phyloP scores from a whole-genome alignment of 2,329 filamentous ascomycete species.

The Diaporthe eres region DNA sequence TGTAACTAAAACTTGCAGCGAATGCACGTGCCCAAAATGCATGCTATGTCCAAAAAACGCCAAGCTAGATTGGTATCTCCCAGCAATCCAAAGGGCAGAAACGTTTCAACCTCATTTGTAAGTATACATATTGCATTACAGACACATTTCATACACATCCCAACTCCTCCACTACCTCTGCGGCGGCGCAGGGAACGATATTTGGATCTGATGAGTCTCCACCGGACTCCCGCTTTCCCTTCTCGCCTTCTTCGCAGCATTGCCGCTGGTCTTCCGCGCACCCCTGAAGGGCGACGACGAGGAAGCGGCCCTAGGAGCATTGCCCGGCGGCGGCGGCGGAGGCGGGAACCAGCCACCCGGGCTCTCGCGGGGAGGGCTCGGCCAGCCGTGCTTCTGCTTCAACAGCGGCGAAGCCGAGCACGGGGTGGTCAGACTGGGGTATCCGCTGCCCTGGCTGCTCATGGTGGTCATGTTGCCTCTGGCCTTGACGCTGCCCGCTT shows the following conservation, averaged over 20 bases:
- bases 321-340: slow-evolving; percentile 41
- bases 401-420: slow-evolving; percentile 30
- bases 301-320: slow-evolving; percentile 1
- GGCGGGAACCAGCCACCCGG: slow-evolving; percentile 38
- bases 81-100: slow-evolving; percentile 1
- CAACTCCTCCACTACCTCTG: neutral
- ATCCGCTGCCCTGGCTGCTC: slow-evolving; percentile 42
- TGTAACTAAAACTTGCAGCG: too few relatives aligned
- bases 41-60: neutral
- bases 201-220: slow-evolving; percentile 54
- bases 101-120: neutral
- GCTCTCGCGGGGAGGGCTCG: slow-evolving; percentile 25
- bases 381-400: slow-evolving; percentile 40
- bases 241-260: slow-evolving; percentile 27
- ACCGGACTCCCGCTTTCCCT: slow-evolving; percentile 51
- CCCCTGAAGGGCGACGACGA: slow-evolving; percentile 22
- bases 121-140: neutral
- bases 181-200: slow-evolving; percentile 57
- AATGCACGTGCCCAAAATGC: neutral
- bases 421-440: slow-evolving; percentile 26
- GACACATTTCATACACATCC: neutral
- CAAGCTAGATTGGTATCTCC: slow-evolving; percentile 26
- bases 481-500: slow-evolving; percentile 2
- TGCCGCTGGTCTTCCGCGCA: slow-evolving; percentile 16
- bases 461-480: slow-evolving; percentile 33